A percentile compares a stretch with the other conserved stretches of the same genome.
phyloP scores from a whole-genome alignment of 2,329 filamentous ascomycete genomes.

The Epichloe elymi region DNA sequence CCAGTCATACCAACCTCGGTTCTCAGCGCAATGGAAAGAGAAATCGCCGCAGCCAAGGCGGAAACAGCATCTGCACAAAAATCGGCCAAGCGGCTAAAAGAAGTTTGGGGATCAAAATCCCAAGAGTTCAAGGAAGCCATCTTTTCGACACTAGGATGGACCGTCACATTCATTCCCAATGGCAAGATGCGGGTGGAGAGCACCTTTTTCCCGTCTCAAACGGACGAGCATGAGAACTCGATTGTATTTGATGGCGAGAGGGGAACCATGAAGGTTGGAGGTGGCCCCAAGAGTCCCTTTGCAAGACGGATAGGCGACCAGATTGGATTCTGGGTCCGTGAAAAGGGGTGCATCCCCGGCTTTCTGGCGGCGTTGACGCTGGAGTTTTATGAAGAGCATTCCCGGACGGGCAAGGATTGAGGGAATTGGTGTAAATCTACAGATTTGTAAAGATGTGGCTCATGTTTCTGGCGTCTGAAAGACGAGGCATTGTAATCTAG shows the following conservation, averaged over 20 bases:
- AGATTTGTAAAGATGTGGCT: slow-evolving; percentile 1
- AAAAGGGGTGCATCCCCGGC: slow-evolving; percentile 80
- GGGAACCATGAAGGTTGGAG: slow-evolving; percentile 95
- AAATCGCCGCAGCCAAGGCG: slow-evolving; percentile 57
- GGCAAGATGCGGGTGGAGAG: slow-evolving; percentile 86
- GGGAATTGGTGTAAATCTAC: not conserved
- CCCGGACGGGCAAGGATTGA: slow-evolving; percentile 3
- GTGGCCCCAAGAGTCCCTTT: slow-evolving; percentile 76
- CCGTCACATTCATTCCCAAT: slow-evolving; percentile 91
- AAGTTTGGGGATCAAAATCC: slow-evolving; percentile 84
- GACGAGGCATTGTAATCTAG: not conserved
- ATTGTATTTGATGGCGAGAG: slow-evolving; percentile 85
- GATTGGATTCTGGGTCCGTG: slow-evolving; percentile 92
- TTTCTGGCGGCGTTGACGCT: slow-evolving; percentile 83
- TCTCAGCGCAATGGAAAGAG: slow-evolving; percentile 60
- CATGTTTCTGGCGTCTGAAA: too few species aligned
- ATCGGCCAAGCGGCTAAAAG: slow-evolving; percentile 70
- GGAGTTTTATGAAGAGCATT: slow-evolving; percentile 74
- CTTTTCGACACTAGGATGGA: slow-evolving; percentile 83
- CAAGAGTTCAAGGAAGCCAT: slow-evolving; percentile 94
- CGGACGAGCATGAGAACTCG: slow-evolving; percentile 57
- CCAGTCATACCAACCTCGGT: slow-evolving; percentile 64
- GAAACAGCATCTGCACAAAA: slow-evolving; percentile 67
- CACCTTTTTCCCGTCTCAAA: slow-evolving; percentile 62
- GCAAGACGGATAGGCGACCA: slow-evolving; percentile 72